A percentile compares a stretch with the other conserved stretches of the same genome.
Conservation (phyloP, 108 stramenopile species). For the Phaeodactylum tricornutum region DNA sequence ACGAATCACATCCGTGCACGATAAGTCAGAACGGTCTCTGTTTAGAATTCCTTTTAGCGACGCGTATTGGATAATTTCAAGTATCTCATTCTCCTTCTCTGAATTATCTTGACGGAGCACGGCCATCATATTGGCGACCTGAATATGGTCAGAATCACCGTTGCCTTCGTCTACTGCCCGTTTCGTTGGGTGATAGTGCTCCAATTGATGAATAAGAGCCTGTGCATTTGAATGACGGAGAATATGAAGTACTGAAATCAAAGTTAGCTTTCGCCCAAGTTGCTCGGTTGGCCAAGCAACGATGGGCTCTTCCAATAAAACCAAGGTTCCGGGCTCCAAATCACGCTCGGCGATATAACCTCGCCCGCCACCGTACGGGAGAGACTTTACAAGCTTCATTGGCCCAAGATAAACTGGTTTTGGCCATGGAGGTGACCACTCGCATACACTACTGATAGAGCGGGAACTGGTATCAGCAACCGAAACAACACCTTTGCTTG, state of each 20-base stretch:
- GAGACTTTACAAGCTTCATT: too few species aligned
- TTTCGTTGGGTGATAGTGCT: constrained; percentile 67
- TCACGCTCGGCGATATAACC: constrained; percentile 48
- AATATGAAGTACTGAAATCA: constrained; percentile 48
- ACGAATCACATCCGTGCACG: constrained; percentile 36
- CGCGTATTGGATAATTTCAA: constrained; percentile 25
- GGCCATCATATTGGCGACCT: constrained; percentile 5
- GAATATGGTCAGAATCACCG: constrained; percentile 14
- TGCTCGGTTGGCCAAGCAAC: constrained; percentile 59
- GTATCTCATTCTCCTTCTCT: constrained; percentile 1
- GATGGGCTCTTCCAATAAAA: constrained; percentile 56
- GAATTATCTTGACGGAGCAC: neutral
- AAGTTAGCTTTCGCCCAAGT: constrained; percentile 37
- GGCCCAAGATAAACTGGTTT: too few species aligned
- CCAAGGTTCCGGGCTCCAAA: constrained; percentile 56
- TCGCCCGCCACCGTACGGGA: constrained; percentile 60
- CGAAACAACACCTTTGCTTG: too few species aligned
- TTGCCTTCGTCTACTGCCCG: constrained; percentile 31
- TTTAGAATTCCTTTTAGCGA: constrained; percentile 18
- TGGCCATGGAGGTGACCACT: too few species aligned
- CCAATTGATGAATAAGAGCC: constrained; percentile 37
- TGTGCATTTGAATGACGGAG: constrained; percentile 25
- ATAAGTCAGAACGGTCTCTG: constrained; percentile 26
- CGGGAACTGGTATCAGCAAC: too few species aligned
- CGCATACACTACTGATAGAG: too few species aligned